phyloP scores from a whole-genome alignment of 345 rosid genomes.

The Carallia brachiata region DNA sequence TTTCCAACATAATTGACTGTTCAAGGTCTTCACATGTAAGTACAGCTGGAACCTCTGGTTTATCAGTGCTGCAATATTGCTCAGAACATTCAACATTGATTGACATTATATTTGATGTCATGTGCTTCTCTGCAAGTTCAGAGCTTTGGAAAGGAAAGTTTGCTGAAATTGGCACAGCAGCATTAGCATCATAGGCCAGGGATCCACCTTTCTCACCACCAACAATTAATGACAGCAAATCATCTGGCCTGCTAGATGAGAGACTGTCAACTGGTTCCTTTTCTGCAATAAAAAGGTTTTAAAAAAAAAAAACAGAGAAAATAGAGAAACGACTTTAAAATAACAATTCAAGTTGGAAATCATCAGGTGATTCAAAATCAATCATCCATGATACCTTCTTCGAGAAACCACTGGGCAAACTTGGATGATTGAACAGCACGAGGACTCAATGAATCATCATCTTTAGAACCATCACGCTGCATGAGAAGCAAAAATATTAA shows the following conservation, averaged over 20 bases:
- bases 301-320: constrained; percentile 5
- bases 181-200: constrained; percentile 35
- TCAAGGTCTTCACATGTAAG: constrained; percentile 99
- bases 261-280: constrained; percentile 55
- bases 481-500: constrained; percentile 24
- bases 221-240: constrained; percentile 72
- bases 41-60: constrained; percentile 53
- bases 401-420: constrained; percentile 83
- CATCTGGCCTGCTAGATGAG: constrained; percentile 44
- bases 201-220: constrained; percentile 62
- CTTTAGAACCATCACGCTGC: constrained; percentile 49
- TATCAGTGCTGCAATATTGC: constrained; percentile 24
- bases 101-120: constrained; percentile 18
- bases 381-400: constrained; percentile 58
- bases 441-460: constrained; percentile 45
- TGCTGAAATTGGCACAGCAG: constrained; percentile 25
- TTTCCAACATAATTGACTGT: constrained; percentile 80
- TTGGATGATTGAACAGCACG: constrained; percentile 63
- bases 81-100: constrained; percentile 28
- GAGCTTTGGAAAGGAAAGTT: constrained; percentile 39
- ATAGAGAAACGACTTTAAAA: neutral
- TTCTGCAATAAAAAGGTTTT: constrained; percentile 42
- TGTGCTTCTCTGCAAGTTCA: constrained; percentile 31
- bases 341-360: neutral
- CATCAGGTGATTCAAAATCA: neutral